These are phyloP conservation scores for Phialophora macrospora DNA, from an alignment of 2,329 filamentous ascomycete species.

Conservation along the genomic window DNA sequence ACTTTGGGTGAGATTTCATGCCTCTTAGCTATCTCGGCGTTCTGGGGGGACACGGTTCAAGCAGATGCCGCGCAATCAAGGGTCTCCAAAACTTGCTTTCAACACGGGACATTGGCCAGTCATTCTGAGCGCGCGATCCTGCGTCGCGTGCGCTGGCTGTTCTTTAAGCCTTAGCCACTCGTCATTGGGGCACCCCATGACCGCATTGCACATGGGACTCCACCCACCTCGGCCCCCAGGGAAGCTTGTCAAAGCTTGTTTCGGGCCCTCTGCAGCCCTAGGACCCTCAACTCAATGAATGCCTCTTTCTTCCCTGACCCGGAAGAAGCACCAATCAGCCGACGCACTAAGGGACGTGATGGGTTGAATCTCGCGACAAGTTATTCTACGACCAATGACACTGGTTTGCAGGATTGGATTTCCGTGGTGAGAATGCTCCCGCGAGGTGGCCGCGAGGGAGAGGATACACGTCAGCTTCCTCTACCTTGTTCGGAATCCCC, in stretches of 20 bases:
- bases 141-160: background rate
- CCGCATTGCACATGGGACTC: background rate
- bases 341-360: background rate
- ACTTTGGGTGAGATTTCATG: background rate
- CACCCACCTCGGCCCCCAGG: background rate
- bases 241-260: constrained; percentile 6
- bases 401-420: background rate
- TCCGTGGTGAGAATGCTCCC: background rate
- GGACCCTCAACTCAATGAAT: background rate
- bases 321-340: background rate
- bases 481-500: too few relatives aligned
- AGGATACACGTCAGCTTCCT: background rate
- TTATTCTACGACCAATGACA: background rate
- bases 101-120: background rate
- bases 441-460: background rate
- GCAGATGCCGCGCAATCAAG: constrained; percentile 2
- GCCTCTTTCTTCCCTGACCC: background rate
- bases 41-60: background rate
- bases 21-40: background rate
- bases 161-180: background rate
- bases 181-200: background rate
- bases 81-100: background rate
- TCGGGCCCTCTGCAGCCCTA: background rate
- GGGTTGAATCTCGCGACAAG: background rate
- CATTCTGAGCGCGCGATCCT: background rate